These are phyloP conservation scores for Zancudomyces culisetae DNA, from an alignment of 371 early-diverging fungal species.

Conservation along the genomic window DNA sequence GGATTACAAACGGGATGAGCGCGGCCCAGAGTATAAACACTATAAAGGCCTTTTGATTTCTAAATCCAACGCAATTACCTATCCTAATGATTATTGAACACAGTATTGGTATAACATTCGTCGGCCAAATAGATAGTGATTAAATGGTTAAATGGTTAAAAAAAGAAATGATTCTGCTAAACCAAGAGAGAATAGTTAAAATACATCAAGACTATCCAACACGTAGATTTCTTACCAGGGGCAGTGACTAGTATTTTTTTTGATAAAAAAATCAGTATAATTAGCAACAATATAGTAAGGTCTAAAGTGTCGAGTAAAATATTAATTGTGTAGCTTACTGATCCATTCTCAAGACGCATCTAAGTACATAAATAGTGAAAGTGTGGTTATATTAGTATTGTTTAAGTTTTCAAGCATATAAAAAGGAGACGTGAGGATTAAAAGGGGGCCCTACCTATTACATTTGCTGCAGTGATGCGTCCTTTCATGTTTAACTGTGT, in stretches of 20 bases:
- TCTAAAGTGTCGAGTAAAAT: background rate
- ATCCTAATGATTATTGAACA: constrained; percentile 27
- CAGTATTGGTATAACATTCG: background rate
- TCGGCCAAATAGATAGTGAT: background rate
- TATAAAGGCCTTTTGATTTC: constrained; percentile 47
- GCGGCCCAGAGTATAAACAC: constrained; percentile 34
- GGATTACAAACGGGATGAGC: constrained; percentile 30
- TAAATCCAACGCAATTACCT: constrained; percentile 48
- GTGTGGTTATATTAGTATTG: background rate
- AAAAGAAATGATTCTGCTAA: too few relatives aligned
- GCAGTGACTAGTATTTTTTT: constrained; percentile 27
- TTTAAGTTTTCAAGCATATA: background rate
- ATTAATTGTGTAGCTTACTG: constrained; percentile 27
- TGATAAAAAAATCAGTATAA: background rate
- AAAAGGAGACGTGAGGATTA: background rate
- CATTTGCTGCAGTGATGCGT: background rate
- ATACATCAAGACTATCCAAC: too few relatives aligned
- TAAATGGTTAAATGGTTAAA: too few relatives aligned
- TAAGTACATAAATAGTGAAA: background rate
- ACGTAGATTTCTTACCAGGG: constrained; percentile 22
- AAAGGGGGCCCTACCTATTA: background rate
- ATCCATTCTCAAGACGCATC: constrained; percentile 46
- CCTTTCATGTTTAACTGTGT: background rate
- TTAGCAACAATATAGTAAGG: background rate
- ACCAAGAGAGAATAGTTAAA: too few relatives aligned